These are phyloP conservation scores for Asterella californica DNA, from an alignment of 225 moss, liverwort and hornwort genomes.

Conservation along the genomic window DNA sequence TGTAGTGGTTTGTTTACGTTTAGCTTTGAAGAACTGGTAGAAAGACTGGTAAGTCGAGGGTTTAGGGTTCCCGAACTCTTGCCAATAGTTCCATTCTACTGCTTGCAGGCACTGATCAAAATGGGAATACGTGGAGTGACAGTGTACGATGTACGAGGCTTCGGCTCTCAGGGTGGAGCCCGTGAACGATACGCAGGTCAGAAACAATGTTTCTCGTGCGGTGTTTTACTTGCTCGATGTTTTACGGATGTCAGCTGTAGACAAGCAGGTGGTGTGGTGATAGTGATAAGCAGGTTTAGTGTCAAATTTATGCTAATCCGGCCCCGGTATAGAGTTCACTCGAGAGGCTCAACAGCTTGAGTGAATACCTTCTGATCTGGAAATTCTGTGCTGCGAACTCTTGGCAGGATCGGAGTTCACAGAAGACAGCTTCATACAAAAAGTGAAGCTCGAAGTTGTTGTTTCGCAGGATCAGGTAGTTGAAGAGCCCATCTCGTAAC, in stretches of 20 bases:
- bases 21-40: too few relatives aligned
- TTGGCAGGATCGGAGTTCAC: conserved; percentile 50
- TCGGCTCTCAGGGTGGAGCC: conserved; percentile 55
- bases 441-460: conserved; percentile 55
- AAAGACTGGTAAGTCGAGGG: background rate
- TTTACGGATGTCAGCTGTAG: too few relatives aligned
- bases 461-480: conserved; percentile 49
- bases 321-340: background rate
- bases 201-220: too few relatives aligned
- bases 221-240: too few relatives aligned
- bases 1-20: background rate
- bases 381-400: background rate
- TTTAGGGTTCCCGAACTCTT: background rate
- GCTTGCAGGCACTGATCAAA: conserved; percentile 35
- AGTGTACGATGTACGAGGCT: conserved; percentile 50
- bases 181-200: conserved; percentile 50
- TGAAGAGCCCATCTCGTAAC: background rate
- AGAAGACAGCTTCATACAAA: conserved; percentile 48
- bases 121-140: conserved; percentile 58
- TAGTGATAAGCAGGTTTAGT: too few relatives aligned
- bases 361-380: background rate
- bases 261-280: too few relatives aligned
- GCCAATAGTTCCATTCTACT: background rate
- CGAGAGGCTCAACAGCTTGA: background rate
- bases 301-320: background rate